Evolutionary conservation across 371 early-diverging fungal species (phyloP), one percentile per base, ranked within the genome.

Genomic region (Mucor lusitanicus): DNA sequence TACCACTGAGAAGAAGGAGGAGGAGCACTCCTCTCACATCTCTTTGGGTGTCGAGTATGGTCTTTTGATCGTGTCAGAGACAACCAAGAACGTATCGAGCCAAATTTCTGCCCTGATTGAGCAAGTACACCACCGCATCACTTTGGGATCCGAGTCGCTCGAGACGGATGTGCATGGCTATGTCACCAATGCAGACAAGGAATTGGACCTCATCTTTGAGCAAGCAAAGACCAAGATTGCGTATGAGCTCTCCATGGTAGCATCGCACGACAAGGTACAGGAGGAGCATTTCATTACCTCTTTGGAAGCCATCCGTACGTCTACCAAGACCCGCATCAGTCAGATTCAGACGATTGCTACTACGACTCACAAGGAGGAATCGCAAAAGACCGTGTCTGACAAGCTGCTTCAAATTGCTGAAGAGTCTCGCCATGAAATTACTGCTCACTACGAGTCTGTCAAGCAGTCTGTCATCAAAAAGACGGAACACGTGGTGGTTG

Each of bases 211-310:
- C 15, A 60, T 71, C 6, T 64, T 71, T 61, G 68, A 74, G 12
- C 59, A 71, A 39, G 74, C 74, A 56, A 67, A 73, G 59, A 30
- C 15, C 11, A 77, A 77, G 67, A 65, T 69, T 17, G 53, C 68
- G 0, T 69, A 71, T 32, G 63, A 74, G 19, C 33, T 71, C 3
- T 58, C 66, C 3, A 68, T 61, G 71, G 67, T 71, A 6, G 32
- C 69, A 19, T 59, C 68, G 37, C 59, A 65, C 32, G 68, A 71
- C 40, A 67, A 71, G 33, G 55, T 59, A 6, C 68, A 73, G 11
- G 72, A 77, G 37, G 59, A 71, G n/a, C 61, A 64, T 40, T 72
- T 72, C 60, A 17, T 72, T 48, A n/a, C 55, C 21, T 53, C 48
- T 12, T 60, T 73, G 27, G 73, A 73, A 37, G 46, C 63, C 11